Evolutionary conservation across 805 yeast genomes (phyloP).

Genomic region (Candida awuae): DNA sequence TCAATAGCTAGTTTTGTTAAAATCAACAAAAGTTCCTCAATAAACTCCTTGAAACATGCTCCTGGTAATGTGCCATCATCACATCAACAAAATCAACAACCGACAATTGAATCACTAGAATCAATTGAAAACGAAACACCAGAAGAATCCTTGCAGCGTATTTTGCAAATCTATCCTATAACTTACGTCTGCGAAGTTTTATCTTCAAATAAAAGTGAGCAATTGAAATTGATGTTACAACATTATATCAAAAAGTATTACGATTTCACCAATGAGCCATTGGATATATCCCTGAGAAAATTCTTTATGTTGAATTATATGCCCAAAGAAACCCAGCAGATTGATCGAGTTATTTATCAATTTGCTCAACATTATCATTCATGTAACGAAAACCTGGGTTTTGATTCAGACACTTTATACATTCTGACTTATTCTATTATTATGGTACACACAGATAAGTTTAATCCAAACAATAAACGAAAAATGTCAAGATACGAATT

Average conservation of each 20-base stretch:
- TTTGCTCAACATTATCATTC: slow-evolving; percentile 47
- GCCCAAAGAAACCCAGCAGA: slow-evolving; percentile 71
- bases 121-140: slow-evolving; percentile 23
- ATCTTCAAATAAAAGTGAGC: slow-evolving; percentile 25
- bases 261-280: slow-evolving; percentile 45
- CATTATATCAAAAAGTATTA: slow-evolving; percentile 31
- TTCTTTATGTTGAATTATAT: slow-evolving; percentile 50
- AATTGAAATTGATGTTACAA: slow-evolving; percentile 18
- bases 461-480: slow-evolving; percentile 55
- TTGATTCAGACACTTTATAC: slow-evolving; percentile 47
- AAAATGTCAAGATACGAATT: slow-evolving; percentile 64
- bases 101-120: slow-evolving; percentile 1
- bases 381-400: slow-evolving; percentile 32
- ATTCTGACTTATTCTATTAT: slow-evolving; percentile 56
- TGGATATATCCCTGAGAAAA: slow-evolving; percentile 58
- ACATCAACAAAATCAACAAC: neutral
- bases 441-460: slow-evolving; percentile 68
- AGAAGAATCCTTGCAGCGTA: slow-evolving; percentile 25
- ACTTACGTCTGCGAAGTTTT: slow-evolving; percentile 24
- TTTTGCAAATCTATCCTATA: slow-evolving; percentile 24
- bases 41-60: neutral
- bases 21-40: slow-evolving; percentile 13
- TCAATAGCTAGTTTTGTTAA: slow-evolving; percentile 27
- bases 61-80: no score
- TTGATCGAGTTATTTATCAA: slow-evolving; percentile 55